Evolutionary conservation across 192 early-diverging fungal genomes (phyloP).

Genomic region (Backusella morwellensis): DNA sequence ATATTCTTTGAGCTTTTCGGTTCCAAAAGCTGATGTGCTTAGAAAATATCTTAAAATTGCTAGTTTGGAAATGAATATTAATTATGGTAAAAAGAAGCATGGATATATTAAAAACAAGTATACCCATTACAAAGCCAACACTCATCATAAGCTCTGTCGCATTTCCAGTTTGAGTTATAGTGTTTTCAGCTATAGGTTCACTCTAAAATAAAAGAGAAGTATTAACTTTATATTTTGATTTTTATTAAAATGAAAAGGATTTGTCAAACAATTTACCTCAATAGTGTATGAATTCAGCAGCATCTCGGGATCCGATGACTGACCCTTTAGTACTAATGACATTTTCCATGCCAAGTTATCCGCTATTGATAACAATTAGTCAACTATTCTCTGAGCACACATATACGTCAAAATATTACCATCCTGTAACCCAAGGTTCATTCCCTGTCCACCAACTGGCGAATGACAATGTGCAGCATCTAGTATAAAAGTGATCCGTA

Average conservation of each 20-base stretch:
- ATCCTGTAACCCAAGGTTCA: constrained; percentile 47
- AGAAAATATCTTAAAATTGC: background rate
- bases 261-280: constrained; percentile 15
- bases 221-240: background rate
- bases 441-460: constrained; percentile 38
- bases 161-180: constrained; percentile 2
- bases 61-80: background rate
- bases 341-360: constrained; percentile 48
- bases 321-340: constrained; percentile 33
- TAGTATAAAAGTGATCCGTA: background rate
- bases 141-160: background rate
- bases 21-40: background rate
- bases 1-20: background rate
- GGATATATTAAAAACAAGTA: background rate
- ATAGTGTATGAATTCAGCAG: constrained; percentile 37
- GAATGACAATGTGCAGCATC: constrained; percentile 41
- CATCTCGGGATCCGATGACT: constrained; percentile 21
- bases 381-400: background rate
- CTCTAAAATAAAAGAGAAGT: constrained; percentile 7
- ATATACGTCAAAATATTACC: constrained; percentile 14
- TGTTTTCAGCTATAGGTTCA: background rate
- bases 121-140: background rate
- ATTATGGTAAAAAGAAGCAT: background rate
- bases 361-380: constrained; percentile 16
- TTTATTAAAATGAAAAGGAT: too few species aligned